phyloP scores from a whole-genome alignment of 2,329 filamentous ascomycete genomes.

The Aspergillus neotritici region DNA sequence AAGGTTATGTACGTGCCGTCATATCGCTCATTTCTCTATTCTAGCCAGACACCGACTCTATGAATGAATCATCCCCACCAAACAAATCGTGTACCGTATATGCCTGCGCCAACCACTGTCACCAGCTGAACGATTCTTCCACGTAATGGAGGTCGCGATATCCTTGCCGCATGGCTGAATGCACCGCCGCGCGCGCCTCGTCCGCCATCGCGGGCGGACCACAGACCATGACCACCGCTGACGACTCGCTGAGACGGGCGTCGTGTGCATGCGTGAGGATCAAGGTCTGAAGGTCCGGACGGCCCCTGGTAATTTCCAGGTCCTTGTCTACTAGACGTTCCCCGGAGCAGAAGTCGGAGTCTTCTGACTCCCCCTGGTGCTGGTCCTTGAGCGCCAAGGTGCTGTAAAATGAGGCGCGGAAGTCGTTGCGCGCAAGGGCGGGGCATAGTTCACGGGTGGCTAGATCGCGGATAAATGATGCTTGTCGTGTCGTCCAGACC shows the following conservation, averaged over 20 bases:
- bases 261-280: constrained; percentile 31
- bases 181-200: constrained; percentile 38
- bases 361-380: no score
- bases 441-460: constrained; percentile 21
- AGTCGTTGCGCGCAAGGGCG: constrained; percentile 24
- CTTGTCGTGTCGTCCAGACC: constrained; percentile 31
- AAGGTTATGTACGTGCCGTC: no score
- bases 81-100: background rate
- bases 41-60: no score
- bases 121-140: constrained; percentile 44
- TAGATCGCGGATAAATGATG: constrained; percentile 26
- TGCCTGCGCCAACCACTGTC: background rate
- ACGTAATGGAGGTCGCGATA: constrained; percentile 38
- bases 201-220: constrained; percentile 44
- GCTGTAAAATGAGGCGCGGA: constrained; percentile 27
- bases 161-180: constrained; percentile 30
- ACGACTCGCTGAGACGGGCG: constrained; percentile 20
- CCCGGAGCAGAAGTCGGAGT: background rate
- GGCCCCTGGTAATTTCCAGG: constrained; percentile 15
- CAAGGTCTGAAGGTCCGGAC: constrained; percentile 35
- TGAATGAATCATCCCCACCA: background rate
- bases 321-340: background rate
- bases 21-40: no score
- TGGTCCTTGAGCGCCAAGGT: constrained; percentile 9
- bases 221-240: constrained; percentile 40